phyloP scores from a whole-genome alignment of 164 flowering plant species.

The Magnolia sinica region DNA sequence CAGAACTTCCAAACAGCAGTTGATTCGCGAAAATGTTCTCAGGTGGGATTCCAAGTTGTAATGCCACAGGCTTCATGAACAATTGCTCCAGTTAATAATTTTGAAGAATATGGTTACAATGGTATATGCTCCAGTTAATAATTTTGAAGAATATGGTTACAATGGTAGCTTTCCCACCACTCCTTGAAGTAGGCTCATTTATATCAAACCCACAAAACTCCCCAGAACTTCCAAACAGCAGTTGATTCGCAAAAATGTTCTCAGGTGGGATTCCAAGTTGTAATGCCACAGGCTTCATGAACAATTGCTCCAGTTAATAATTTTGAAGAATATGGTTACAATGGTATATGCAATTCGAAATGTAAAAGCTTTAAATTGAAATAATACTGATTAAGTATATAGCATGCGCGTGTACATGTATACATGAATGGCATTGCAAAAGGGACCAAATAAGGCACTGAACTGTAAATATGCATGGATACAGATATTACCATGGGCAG shows the following conservation, averaged over 20 bases:
- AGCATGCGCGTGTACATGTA: too few relatives aligned
- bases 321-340: neutral
- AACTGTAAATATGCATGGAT: too few relatives aligned
- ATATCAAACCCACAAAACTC: slow-evolving; percentile 80
- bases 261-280: slow-evolving; percentile 74
- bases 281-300: slow-evolving; percentile 78
- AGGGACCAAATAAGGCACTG: too few relatives aligned
- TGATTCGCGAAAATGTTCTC: slow-evolving; percentile 88
- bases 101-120: neutral
- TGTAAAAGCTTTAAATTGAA: neutral
- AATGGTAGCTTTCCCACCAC: slow-evolving; percentile 86
- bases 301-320: slow-evolving; percentile 14
- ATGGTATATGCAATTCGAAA: neutral
- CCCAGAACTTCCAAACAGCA: slow-evolving; percentile 72
- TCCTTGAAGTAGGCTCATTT: slow-evolving; percentile 88
- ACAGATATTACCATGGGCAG: too few relatives aligned
- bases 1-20: slow-evolving; percentile 67
- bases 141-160: slow-evolving; percentile 1
- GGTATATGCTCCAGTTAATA: slow-evolving; percentile 3
- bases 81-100: slow-evolving; percentile 10
- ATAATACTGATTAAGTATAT: too few relatives aligned
- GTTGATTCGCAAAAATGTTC: slow-evolving; percentile 86
- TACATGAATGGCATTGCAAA: too few relatives aligned
- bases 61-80: slow-evolving; percentile 78
- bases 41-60: slow-evolving; percentile 69